These are phyloP conservation scores for Helminthosporium solani DNA, from an alignment of 2,329 filamentous ascomycete species.

Conservation along the genomic window DNA sequence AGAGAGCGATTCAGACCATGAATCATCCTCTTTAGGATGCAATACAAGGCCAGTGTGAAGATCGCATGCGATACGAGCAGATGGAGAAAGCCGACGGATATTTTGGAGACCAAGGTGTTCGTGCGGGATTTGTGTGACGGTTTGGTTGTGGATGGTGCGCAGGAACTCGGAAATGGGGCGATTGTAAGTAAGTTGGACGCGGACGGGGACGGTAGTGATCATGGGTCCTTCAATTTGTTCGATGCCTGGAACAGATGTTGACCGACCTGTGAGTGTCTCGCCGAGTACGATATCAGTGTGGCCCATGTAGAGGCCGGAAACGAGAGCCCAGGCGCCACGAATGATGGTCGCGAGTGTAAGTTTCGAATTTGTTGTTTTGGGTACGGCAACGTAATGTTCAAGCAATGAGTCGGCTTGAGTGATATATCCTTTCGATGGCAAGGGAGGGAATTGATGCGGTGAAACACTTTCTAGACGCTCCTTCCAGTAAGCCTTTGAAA, in stretches of 20 bases:
- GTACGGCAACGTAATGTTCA: conserved; percentile 47
- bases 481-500: conserved; percentile 51
- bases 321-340: conserved; percentile 61
- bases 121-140: conserved; percentile 60
- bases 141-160: conserved; percentile 57
- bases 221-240: conserved; percentile 61
- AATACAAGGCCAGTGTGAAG: conserved; percentile 41
- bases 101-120: conserved; percentile 65
- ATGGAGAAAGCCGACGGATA: conserved; percentile 50
- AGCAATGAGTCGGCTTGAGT: conserved; percentile 54
- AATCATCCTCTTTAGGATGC: conserved; percentile 35
- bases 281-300: conserved; percentile 58
- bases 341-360: conserved; percentile 55
- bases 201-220: conserved; percentile 61
- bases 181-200: conserved; percentile 49
- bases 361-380: conserved; percentile 37
- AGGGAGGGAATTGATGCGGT: conserved; percentile 52
- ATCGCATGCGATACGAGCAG: conserved; percentile 39
- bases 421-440: conserved; percentile 50
- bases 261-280: conserved; percentile 60
- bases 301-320: conserved; percentile 57
- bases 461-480: conserved; percentile 47
- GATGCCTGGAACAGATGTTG: conserved; percentile 47
- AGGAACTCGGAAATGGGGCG: conserved; percentile 55
- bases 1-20: conserved; percentile 16